Percentiles rank a stretch among this genome's conserved stretches.
Conservation (phyloP, 148 eudicot genomes). For the Drosera capensis region DNA sequence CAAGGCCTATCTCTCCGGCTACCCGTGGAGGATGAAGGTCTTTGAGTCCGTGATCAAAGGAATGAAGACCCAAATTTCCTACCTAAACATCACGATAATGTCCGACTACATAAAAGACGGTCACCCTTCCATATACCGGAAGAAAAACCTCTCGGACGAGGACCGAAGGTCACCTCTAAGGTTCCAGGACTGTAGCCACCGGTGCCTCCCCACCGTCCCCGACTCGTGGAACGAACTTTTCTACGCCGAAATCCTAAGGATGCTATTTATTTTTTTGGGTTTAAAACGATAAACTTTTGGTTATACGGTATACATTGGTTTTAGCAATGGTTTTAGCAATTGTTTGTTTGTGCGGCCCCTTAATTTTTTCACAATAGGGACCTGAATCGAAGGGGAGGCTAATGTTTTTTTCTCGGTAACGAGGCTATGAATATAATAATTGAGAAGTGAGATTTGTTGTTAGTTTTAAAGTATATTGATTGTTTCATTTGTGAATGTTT, state of each 20-base stretch:
- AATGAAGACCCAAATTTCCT: slow-evolving; percentile 63
- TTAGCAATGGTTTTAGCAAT: too few species aligned
- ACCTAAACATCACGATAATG: slow-evolving; percentile 60
- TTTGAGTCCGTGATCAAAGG: slow-evolving; percentile 46
- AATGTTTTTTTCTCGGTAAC: too few species aligned
- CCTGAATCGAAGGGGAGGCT: too few species aligned
- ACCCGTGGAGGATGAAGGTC: slow-evolving; percentile 59
- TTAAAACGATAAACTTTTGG: too few species aligned
- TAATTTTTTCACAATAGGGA: too few species aligned
- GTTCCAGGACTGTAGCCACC: slow-evolving; percentile 91
- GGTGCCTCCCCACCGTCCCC: slow-evolving; percentile 98
- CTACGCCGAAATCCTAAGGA: slow-evolving; percentile 58
- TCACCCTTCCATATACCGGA: slow-evolving; percentile 75
- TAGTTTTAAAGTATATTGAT: too few species aligned
- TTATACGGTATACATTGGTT: too few species aligned
- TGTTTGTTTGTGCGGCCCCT: too few species aligned
- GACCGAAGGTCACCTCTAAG: slow-evolving; percentile 39
- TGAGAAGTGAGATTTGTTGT: too few species aligned
- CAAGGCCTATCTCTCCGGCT: slow-evolving; percentile 34
- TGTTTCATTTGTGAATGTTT: too few species aligned
- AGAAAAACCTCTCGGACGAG: slow-evolving; percentile 22
- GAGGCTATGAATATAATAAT: too few species aligned
- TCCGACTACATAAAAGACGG: slow-evolving; percentile 81
- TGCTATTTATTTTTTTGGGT: too few species aligned
- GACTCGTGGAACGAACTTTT: slow-evolving; percentile 93